phyloP scores from a whole-genome alignment of 2,329 filamentous ascomycete genomes.

The Paracoccidioides brasiliensis region DNA sequence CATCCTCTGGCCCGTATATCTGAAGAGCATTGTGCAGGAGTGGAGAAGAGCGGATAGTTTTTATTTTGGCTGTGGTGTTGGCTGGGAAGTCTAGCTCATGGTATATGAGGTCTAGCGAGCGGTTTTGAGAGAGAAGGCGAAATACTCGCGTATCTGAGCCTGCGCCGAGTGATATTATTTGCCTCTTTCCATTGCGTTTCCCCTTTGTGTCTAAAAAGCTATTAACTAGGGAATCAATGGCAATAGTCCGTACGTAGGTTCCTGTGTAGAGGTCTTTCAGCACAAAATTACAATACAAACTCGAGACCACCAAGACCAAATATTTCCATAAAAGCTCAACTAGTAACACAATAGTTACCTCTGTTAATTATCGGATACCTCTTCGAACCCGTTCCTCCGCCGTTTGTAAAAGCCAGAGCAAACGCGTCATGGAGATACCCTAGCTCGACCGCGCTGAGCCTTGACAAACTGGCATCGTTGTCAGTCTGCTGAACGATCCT shows the following conservation, averaged over 20 bases:
- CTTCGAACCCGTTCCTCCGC: constrained; percentile 32
- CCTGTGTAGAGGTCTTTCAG: constrained; percentile 37
- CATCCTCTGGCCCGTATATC: constrained; percentile 16
- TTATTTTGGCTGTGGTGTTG: constrained; percentile 56
- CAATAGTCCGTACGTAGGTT: constrained; percentile 80
- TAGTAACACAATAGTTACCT: constrained; percentile 39
- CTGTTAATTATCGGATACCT: constrained; percentile 87
- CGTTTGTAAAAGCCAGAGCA: constrained; percentile 52
- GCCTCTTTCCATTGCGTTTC: constrained; percentile 36
- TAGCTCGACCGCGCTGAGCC: constrained; percentile 72
- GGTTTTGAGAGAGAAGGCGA: constrained; percentile 45
- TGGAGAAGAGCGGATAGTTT: constrained; percentile 23
- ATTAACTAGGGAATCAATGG: constrained; percentile 64
- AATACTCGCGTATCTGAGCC: constrained; percentile 88
- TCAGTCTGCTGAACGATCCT: constrained; percentile 76
- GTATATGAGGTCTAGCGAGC: constrained; percentile 49
- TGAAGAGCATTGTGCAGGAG: constrained; percentile 21
- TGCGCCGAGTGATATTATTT: constrained; percentile 85
- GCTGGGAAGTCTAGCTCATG: constrained; percentile 84
- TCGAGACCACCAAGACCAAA: constrained; percentile 3
- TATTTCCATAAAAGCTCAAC: constrained; percentile 3
- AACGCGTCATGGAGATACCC: constrained; percentile 78
- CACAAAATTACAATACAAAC: constrained; percentile 12
- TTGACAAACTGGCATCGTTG: constrained; percentile 75
- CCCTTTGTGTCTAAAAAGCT: constrained; percentile 47